Evolutionary conservation across 73 alveolate genomes (phyloP).

Genomic region (Stentor coeruleus): DNA sequence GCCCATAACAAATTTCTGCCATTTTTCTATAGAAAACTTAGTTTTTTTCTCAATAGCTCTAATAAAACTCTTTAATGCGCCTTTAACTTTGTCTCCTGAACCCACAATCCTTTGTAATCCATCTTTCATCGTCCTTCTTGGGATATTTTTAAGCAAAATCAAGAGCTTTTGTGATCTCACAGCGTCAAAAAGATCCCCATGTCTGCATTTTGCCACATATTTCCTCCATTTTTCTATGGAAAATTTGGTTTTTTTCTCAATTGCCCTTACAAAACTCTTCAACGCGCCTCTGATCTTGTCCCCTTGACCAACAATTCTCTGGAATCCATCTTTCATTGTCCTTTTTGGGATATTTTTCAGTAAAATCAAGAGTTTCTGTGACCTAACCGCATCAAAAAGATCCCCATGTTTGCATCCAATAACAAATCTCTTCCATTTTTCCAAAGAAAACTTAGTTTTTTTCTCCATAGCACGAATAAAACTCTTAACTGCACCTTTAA

Average conservation of each 20-base stretch:
- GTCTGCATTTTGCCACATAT: neutral
- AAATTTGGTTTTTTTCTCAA: neutral
- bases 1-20: neutral
- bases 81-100: neutral
- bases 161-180: neutral
- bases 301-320: neutral
- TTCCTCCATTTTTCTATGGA: neutral
- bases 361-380: neutral
- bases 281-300: neutral
- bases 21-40: neutral
- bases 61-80: neutral
- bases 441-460: neutral
- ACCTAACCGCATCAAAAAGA: neutral
- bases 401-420: neutral
- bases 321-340: conserved; percentile 20
- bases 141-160: neutral
- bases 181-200: neutral
- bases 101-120: conserved; percentile 1
- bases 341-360: neutral
- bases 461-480: neutral
- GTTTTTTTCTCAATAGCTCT: neutral
- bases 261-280: neutral
- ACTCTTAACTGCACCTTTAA: neutral
- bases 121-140: neutral
- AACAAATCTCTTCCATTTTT: neutral